Evolutionary conservation across 1,284 basidiomycete genomes (phyloP).

Genomic region (Cryptococcus hybrid): DNA sequence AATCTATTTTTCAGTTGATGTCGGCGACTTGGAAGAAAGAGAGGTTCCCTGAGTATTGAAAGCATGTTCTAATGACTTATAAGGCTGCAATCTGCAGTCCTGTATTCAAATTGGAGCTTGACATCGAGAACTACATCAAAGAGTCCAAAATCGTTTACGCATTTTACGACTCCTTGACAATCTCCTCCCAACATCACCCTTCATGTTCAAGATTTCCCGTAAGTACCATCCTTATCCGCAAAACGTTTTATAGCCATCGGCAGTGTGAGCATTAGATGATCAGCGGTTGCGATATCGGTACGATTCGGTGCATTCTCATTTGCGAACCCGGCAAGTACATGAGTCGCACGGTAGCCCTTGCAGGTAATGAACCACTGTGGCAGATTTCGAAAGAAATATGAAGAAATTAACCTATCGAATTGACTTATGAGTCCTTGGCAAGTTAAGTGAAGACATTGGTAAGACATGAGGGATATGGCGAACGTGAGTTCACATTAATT

Average conservation of each 20-base stretch:
- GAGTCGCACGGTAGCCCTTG: slow-evolving; percentile 14
- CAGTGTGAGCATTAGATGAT: slow-evolving; percentile 21
- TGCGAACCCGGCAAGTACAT: slow-evolving; percentile 6
- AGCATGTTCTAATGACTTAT: no score
- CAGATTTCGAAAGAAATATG: slow-evolving; percentile 21
- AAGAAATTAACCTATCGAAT: slow-evolving; percentile 11
- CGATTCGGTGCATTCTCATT: slow-evolving; percentile 23
- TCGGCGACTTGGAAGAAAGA: no score
- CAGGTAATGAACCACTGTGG: slow-evolving; percentile 24
- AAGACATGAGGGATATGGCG: slow-evolving; percentile 6
- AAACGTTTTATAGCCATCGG: slow-evolving; percentile 19
- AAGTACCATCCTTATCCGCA: slow-evolving; percentile 20
- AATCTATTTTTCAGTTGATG: no score
- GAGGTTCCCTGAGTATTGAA: no score
- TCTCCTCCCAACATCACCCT: slow-evolving; percentile 16
- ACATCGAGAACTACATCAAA: slow-evolving; percentile 18
- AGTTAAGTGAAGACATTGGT: slow-evolving; percentile 10
- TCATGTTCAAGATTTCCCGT: slow-evolving; percentile 20
- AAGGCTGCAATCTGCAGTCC: no score
- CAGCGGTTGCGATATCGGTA: slow-evolving; percentile 22
- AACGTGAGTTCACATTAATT: slow-evolving; percentile 13
- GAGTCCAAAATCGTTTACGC: slow-evolving; percentile 10
- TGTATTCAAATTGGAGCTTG: neutral
- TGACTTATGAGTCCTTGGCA: slow-evolving; percentile 14
- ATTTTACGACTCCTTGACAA: slow-evolving; percentile 22